Evolutionary conservation across 2,329 filamentous ascomycete species (phyloP).

Genomic region (Colletotrichum tofieldiae): DNA sequence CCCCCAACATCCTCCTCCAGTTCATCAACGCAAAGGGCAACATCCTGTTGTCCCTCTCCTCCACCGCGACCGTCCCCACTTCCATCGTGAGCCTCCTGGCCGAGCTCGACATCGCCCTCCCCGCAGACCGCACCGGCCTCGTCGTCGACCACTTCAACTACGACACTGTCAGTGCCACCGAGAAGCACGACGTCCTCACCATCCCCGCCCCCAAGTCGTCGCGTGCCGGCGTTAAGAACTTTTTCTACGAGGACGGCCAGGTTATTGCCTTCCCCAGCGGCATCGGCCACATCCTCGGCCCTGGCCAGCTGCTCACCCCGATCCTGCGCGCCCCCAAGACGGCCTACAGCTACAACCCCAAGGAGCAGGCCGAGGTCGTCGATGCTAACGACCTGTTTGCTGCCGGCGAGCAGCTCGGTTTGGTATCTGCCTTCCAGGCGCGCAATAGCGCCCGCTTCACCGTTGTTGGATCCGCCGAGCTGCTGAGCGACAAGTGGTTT

Average conservation of each 20-base stretch:
- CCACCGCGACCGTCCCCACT: slow-evolving; percentile 77
- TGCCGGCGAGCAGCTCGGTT: slow-evolving; percentile 84
- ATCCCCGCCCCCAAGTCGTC: slow-evolving; percentile 77
- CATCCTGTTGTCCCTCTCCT: slow-evolving; percentile 87
- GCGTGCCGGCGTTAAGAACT: slow-evolving; percentile 80
- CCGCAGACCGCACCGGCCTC: slow-evolving; percentile 85
- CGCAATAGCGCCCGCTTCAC: slow-evolving; percentile 94
- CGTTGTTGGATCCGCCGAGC: slow-evolving; percentile 87
- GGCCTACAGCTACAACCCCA: slow-evolving; percentile 94
- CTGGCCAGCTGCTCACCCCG: slow-evolving; percentile 83
- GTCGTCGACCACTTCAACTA: slow-evolving; percentile 98
- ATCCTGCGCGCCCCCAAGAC: slow-evolving; percentile 87
- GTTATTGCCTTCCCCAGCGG: slow-evolving; percentile 86
- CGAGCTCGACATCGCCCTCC: slow-evolving; percentile 92
- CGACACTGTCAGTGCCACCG: slow-evolving; percentile 81
- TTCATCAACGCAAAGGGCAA: slow-evolving; percentile 95
- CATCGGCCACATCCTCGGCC: slow-evolving; percentile 86
- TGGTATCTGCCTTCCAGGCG: slow-evolving; percentile 91
- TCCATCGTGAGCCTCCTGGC: slow-evolving; percentile 84
- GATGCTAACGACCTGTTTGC: slow-evolving; percentile 85
- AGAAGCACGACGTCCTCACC: slow-evolving; percentile 91
- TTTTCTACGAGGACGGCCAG: slow-evolving; percentile 77
- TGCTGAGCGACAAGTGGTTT: slow-evolving; percentile 92
- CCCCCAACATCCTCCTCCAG: slow-evolving; percentile 87
- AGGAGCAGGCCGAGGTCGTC: slow-evolving; percentile 81